These are phyloP conservation scores for Fusarium sambucinum DNA, from an alignment of 2,329 filamentous ascomycete genomes.

Conservation along the genomic window DNA sequence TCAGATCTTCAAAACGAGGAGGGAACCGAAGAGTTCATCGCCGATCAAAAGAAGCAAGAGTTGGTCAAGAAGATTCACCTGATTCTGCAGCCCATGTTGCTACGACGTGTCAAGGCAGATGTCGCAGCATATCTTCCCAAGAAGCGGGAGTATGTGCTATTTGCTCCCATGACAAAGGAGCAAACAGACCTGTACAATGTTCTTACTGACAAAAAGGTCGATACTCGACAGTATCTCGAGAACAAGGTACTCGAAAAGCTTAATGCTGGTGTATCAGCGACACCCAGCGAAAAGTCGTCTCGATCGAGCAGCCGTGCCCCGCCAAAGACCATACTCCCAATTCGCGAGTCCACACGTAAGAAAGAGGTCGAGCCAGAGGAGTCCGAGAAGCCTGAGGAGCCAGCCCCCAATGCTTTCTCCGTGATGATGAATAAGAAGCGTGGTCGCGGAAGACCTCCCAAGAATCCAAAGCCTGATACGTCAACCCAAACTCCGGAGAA, in stretches of 20 bases:
- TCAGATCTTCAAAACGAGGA: conserved; percentile 88
- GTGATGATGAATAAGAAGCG: conserved; percentile 64
- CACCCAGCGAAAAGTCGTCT: conserved; percentile 53
- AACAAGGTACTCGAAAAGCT: conserved; percentile 79
- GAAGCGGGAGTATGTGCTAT: conserved; percentile 96
- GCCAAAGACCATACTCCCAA: conserved; percentile 48
- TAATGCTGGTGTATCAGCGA: conserved; percentile 48
- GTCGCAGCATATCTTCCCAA: conserved; percentile 92
- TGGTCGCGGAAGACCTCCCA: conserved; percentile 41
- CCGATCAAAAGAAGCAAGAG: conserved; percentile 73
- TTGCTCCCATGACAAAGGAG: conserved; percentile 89
- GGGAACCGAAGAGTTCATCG: conserved; percentile 81
- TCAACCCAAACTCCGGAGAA: conserved; percentile 36
- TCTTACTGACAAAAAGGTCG: conserved; percentile 67
- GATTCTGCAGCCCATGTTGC: conserved; percentile 89
- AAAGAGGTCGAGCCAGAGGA: conserved; percentile 45
- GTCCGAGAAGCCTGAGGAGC: conserved; percentile 22
- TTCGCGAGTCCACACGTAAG: conserved; percentile 54
- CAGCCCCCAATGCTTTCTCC: conserved; percentile 61
- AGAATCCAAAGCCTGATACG: conserved; percentile 44
- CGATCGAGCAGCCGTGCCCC: conserved; percentile 52
- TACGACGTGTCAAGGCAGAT: conserved; percentile 91
- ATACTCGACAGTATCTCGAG: conserved; percentile 82
- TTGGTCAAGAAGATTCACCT: conserved; percentile 83
- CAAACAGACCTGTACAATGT: conserved; percentile 89